Evolutionary conservation across 495 filamentous ascomycete species (phyloP).

Genomic region (Penicillium daleae): DNA sequence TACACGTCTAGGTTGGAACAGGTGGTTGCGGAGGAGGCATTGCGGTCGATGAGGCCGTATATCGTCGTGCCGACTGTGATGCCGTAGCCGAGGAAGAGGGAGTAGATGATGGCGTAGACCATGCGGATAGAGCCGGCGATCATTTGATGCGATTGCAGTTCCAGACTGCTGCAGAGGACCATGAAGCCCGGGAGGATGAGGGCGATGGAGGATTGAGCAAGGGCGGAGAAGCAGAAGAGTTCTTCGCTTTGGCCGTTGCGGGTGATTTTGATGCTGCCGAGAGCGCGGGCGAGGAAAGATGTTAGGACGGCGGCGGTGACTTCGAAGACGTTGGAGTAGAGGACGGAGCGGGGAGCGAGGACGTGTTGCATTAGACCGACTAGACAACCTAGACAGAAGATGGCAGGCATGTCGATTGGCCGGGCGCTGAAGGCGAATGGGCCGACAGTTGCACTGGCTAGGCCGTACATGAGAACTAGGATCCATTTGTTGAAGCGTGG

Average conservation of each 20-base stretch:
- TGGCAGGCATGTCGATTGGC: conserved; percentile 84
- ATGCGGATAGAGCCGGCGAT: conserved; percentile 92
- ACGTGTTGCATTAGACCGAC: conserved; percentile 84
- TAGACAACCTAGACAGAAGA: conserved; percentile 80
- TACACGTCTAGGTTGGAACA: conserved; percentile 63
- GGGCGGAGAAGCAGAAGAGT: conserved; percentile 86
- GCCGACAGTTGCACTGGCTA: conserved; percentile 76
- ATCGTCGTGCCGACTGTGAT: conserved; percentile 92
- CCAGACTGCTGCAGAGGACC: conserved; percentile 79
- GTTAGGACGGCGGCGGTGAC: conserved; percentile 83
- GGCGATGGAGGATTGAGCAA: conserved; percentile 89
- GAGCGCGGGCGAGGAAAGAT: conserved; percentile 82
- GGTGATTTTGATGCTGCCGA: conserved; percentile 68
- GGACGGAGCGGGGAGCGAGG: conserved; percentile 74
- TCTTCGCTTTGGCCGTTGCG: conserved; percentile 56
- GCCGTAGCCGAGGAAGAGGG: conserved; percentile 90
- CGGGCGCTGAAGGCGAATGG: conserved; percentile 89
- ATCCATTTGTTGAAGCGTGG: conserved; percentile 73
- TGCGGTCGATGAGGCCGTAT: conserved; percentile 78
- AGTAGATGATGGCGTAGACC: conserved; percentile 95
- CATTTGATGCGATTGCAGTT: conserved; percentile 84
- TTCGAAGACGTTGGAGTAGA: conserved; percentile 86
- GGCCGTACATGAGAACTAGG: conserved; percentile 75
- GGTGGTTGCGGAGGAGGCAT: conserved; percentile 70
- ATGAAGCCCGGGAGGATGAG: conserved; percentile 90